Evolutionary conservation across 1,284 basidiomycete genomes (phyloP), one percentile per base, ranked within the genome.

Genomic region (Moniliophthora roreri): DNA sequence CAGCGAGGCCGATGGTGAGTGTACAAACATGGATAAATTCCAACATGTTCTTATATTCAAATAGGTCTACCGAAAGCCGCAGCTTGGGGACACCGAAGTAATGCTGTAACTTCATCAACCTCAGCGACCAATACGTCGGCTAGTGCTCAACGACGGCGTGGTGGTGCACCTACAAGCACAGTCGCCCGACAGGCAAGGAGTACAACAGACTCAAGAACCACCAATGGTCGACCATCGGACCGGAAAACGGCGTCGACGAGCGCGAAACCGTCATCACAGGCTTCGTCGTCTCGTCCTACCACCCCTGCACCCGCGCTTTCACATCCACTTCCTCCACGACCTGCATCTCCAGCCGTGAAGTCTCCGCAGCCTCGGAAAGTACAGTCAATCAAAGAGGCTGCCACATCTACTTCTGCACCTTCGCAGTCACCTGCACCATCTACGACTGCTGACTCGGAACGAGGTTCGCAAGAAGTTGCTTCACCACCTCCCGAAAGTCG

Each of bases 21-120:
- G 38, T 55, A 41, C 61, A 41, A 42, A 57, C 53, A 52, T 63
- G 62, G 60, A 52, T 63, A 52, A 32, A 23, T 18, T 18, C 52
- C 20, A 55, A 51, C 53, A 62, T 44, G 44, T 58, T 45, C 46
- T 53, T 46, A 51, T 64, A 67, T 65, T 72, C 61, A 69, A 60
- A n/a, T n/a, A n/a, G 84, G 82, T 46, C 74, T 95, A 42, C 93
- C 93, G 35, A 85, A 89, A 52, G 84, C 85, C 9, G 91, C 93
- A 10, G 87, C 89, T 23, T 96, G 93, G 93, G 93, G 81, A 6
- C 80, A 80, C 54, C 83, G 84, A 66, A 71, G 76, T 32, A 55
- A 64, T 36, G 49, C 55, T n/a, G n/a, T n/a, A 24, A 51, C 61
- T 28, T 54, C 68, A 48, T 54, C 60, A 6, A 37, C 59, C 42